Evolutionary conservation across 1,139 yeast species (phyloP).

Genomic region (Pichia sp.): DNA sequence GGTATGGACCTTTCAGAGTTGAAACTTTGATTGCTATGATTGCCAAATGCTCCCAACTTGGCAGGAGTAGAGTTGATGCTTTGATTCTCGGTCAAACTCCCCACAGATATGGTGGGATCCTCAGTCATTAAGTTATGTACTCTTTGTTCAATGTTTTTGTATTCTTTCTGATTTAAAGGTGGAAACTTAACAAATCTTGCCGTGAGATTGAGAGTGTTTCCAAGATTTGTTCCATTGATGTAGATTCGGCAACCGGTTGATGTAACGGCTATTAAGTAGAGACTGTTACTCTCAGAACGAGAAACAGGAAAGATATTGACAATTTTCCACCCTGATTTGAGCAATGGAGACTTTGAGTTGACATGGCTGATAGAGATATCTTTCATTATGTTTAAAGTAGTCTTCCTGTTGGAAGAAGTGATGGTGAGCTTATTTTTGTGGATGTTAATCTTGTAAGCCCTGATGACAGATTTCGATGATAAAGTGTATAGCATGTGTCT

Average conservation of each 20-base stretch:
- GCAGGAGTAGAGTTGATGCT: no score
- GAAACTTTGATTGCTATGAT: no score
- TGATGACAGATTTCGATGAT: conserved; percentile 74
- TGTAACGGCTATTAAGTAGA: conserved; percentile 81
- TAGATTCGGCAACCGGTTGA: conserved; percentile 77
- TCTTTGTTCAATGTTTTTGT: conserved; percentile 39
- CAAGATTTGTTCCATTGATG: conserved; percentile 42
- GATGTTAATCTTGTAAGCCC: conserved; percentile 52
- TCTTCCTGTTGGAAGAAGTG: no score
- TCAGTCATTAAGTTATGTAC: conserved; percentile 31
- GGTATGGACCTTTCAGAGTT: no score
- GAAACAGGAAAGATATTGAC: conserved; percentile 59
- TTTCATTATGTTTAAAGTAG: conserved; percentile 45
- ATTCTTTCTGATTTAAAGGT: conserved; percentile 59
- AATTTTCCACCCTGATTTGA: conserved; percentile 40
- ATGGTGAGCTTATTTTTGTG: conserved; percentile 31
- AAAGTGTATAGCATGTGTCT: conserved; percentile 75
- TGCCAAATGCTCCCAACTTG: no score
- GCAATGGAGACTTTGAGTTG: conserved; percentile 28
- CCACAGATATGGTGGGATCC: conserved; percentile 6
- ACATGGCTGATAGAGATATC: conserved; percentile 47
- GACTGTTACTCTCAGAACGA: conserved; percentile 56
- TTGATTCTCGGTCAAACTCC: no score
- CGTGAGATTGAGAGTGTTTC: conserved; percentile 34
- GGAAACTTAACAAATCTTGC: conserved; percentile 61